Evolutionary conservation across 768 basidiomycete species (phyloP), one percentile per base, ranked within the genome.

Genomic region (Boletus sp.): DNA sequence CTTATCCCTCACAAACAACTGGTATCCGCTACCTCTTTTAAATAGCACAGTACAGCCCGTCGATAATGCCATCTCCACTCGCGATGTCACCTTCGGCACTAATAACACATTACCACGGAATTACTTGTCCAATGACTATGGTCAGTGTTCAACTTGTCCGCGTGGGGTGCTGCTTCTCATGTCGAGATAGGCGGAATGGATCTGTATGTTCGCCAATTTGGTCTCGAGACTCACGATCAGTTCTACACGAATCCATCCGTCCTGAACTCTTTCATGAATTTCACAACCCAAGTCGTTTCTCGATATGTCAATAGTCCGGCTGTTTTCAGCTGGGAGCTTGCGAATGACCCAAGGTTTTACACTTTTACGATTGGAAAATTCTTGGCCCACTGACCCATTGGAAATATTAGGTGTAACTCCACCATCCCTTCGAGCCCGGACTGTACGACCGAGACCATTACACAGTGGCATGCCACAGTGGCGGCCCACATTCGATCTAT

Each of bases 71-170:
- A 15, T 64, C 30, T 49, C 50, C 46, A 7, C 57, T 29, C 65
- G 54, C 30, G 74, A 74, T 58, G 61, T 70, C 17, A 61, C 62
- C 7, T 32, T 56, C 5, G 63, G 64, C 32, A 70, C 75, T 37
- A 77, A 75, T 52, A 76, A 74, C 40, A 64, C 72, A 5, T 60
- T 75, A 14, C 79, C 82, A 13, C 74, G 82, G 25, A 82, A 83
- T 54, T 75, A 72, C 47, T 62, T 87, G 42, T 84, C 83, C 49
- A 85, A 85, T 58, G 80, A 84, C 60, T 87, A 80, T 50, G 85
- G 85, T 79, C 48, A 35, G 60, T 51, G 29, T 47, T 48, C 43
- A 30, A 30, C 29, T n/a, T 27, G 7, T 35, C 51, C 27, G 14
- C 34, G 41, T 32, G 27, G 30, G 33, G 44, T 13, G 15, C 5